Base-by-base conservation (phyloP, 345 rosid species). In the Zanthoxylum bungeanum region DNA sequence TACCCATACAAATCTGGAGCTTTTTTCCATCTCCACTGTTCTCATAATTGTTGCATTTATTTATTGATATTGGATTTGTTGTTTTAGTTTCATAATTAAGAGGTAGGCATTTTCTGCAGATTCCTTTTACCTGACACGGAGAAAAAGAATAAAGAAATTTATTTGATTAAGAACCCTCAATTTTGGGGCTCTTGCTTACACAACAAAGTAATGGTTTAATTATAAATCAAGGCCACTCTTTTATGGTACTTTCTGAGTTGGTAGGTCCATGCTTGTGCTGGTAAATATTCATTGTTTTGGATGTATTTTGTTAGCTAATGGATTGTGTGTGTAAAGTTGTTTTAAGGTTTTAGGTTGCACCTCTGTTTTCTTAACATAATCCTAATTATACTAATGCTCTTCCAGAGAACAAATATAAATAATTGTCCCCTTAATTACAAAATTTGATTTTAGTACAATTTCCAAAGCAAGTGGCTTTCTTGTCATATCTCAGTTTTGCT, bases 1-100 rank as follows among this genome's bases (percentile, higher is more conserved):
- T 68, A 27, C 60, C 68, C 49, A 73, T 67, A 34, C 42, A 44
- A 63, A n/a, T 65, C 46, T 68, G 46, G 58, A 64, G 55, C 61
- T 68, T 71, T 63, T 28, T 31, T 14, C 28, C 11, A 5, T 70
- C 66, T 44, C 58, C 50, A 17, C 60, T 71, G 50, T 61, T 57
- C 51, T 16, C 16, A 62, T 33, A 5, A n/a, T n/a, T n/a, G 21
- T 25, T 50, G 10, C 50, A 25, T 60, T 28, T 60, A n/a, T n/a
- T 33, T 60, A 9, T 62, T 10, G 2, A 12, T 36, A 22, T 10
- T 37, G 7, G 25, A 22, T 22, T 62, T 40, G 46, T 21, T 24
- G 4, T 58, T 16, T 52, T 67, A 52, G 33, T 66, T 51, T 62
- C 27, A 17, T 37, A 68, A 46, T 21, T 53, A 39, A 46, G 58